Evolutionary conservation across 495 filamentous ascomycete species (phyloP).

Genomic region (Neurospora sp.): DNA sequence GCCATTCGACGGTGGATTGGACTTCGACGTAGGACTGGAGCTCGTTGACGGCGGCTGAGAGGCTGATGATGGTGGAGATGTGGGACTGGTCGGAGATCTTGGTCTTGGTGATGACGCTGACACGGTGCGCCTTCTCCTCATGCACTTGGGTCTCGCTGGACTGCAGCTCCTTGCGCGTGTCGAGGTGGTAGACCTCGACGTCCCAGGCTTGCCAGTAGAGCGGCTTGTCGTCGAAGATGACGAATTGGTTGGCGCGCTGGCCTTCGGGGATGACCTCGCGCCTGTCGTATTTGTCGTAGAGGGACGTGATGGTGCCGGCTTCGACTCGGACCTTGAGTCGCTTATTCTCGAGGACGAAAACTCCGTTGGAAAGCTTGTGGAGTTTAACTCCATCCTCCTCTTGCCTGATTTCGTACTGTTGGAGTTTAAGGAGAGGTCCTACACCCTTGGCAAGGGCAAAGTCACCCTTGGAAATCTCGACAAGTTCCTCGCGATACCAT

Average conservation of each 20-base stretch:
- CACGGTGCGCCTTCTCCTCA: conserved; percentile 65
- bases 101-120: conserved; percentile 69
- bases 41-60: conserved; percentile 53
- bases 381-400: conserved; percentile 46
- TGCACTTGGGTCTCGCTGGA: conserved; percentile 54
- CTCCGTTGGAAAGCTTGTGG: conserved; percentile 51
- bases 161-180: conserved; percentile 67
- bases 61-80: conserved; percentile 76
- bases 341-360: conserved; percentile 69
- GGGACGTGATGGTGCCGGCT: conserved; percentile 67
- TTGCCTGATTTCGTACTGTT: conserved; percentile 33
- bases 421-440: conserved; percentile 39
- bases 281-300: conserved; percentile 58
- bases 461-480: conserved; percentile 43
- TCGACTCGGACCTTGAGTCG: conserved; percentile 62
- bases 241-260: conserved; percentile 77
- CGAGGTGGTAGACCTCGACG: conserved; percentile 90
- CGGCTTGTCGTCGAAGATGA: conserved; percentile 96
- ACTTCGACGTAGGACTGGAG: conserved; percentile 68
- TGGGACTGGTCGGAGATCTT: conserved; percentile 79
- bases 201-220: conserved; percentile 99
- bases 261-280: conserved; percentile 73
- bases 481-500: conserved; percentile 67
- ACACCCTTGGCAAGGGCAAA: conserved; percentile 39
- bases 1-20: conserved; percentile 79